These are phyloP conservation scores for Ceraceosorus guamensis DNA, from an alignment of 1,284 basidiomycete genomes.

Conservation along the genomic window DNA sequence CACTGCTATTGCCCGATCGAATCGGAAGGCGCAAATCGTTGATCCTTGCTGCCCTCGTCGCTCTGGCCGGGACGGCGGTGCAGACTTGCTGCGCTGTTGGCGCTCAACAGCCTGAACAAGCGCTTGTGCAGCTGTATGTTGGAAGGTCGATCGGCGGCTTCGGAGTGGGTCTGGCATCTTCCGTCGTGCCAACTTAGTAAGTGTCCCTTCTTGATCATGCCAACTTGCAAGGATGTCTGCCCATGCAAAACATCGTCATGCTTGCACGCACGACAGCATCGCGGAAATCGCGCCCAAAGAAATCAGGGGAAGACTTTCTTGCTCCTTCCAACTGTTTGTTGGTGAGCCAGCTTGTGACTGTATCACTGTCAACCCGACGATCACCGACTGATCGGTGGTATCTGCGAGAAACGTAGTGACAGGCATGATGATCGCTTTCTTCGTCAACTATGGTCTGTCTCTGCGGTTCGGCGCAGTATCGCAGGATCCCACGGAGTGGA, in stretches of 20 bases:
- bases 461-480: no score
- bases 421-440: no score
- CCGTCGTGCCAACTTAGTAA: background rate
- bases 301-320: background rate
- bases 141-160: background rate
- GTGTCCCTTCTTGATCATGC: background rate
- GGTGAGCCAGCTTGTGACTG: no score
- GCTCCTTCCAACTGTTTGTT: background rate
- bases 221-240: background rate
- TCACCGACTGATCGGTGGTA: no score
- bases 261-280: background rate
- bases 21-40: background rate
- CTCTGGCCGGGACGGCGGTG: background rate
- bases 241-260: background rate
- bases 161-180: background rate
- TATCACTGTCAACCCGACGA: no score
- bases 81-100: background rate
- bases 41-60: background rate
- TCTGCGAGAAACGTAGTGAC: no score
- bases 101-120: background rate
- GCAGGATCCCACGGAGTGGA: no score
- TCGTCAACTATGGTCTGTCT: no score
- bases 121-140: background rate
- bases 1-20: background rate
- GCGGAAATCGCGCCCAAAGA: background rate